phyloP scores from a whole-genome alignment of 179 eudicot species.

The Actinidia chinensis region DNA sequence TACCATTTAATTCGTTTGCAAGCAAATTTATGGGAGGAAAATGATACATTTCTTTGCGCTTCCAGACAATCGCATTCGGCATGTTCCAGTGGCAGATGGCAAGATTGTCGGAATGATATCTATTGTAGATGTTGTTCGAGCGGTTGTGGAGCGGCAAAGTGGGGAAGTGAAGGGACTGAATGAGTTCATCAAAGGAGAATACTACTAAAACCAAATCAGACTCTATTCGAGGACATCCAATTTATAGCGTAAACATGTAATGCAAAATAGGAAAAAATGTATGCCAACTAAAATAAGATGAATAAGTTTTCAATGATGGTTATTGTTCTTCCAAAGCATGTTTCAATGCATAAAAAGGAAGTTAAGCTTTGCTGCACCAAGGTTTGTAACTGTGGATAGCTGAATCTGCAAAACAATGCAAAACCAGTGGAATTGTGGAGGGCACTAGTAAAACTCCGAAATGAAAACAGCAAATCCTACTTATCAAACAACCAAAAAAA shows the following conservation, averaged over 20 bases:
- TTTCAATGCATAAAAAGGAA: background rate
- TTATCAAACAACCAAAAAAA: background rate
- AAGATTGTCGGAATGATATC: constrained; percentile 85
- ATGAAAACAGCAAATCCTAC: constrained; percentile 10
- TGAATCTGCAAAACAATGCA: constrained; percentile 6
- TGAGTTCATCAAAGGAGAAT: constrained; percentile 76
- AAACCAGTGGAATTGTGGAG: background rate
- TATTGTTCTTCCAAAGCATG: background rate
- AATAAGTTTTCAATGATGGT: background rate
- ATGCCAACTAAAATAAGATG: no score
- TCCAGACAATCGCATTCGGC: constrained; percentile 77
- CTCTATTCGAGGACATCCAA: constrained; percentile 43
- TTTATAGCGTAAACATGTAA: background rate
- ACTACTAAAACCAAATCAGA: constrained; percentile 44
- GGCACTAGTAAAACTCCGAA: background rate
- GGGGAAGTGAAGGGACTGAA: constrained; percentile 66
- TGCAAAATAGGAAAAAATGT: background rate
- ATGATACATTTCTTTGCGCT: constrained; percentile 14
- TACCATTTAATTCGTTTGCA: background rate
- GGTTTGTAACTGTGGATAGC: background rate
- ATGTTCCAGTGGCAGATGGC: constrained; percentile 79
- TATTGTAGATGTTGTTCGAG: constrained; percentile 66
- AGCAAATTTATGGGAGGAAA: background rate
- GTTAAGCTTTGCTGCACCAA: background rate
- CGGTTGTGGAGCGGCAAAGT: constrained; percentile 79